Evolutionary conservation across 1,139 yeast genomes (phyloP).

Genomic region (Yamadazyma diddensiae): DNA sequence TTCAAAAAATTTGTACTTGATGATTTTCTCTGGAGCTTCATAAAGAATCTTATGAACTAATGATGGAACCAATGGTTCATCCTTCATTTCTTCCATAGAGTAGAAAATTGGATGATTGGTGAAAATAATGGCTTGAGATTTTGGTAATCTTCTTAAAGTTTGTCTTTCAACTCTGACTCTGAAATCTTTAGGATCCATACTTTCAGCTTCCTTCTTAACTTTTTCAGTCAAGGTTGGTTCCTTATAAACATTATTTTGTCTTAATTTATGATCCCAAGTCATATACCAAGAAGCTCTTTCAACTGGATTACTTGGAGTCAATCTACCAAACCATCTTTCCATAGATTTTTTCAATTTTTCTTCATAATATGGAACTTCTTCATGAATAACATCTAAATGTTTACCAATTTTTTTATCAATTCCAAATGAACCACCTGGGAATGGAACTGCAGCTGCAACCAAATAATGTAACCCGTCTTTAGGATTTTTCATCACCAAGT

Average conservation of each 20-base stretch:
- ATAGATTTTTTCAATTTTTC: conserved; percentile 64
- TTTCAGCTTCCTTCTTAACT: conserved; percentile 28
- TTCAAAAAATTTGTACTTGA: conserved; percentile 61
- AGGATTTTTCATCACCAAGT: conserved; percentile 52
- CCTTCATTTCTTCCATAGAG: conserved; percentile 72
- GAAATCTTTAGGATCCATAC: conserved; percentile 40
- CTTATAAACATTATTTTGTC: conserved; percentile 54
- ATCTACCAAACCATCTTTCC: conserved; percentile 70
- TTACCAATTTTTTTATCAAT: conserved; percentile 57
- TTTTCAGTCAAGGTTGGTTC: conserved; percentile 32
- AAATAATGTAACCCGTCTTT: conserved; percentile 60
- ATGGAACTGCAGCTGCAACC: conserved; percentile 73
- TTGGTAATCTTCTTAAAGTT: conserved; percentile 48
- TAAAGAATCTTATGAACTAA: conserved; percentile 56
- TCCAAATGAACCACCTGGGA: conserved; percentile 75
- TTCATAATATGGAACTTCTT: conserved; percentile 69
- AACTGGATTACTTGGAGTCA: conserved; percentile 59
- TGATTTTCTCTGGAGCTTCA: conserved; percentile 65
- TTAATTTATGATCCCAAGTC: conserved; percentile 66
- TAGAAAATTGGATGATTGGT: conserved; percentile 70
- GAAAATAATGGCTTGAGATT: conserved; percentile 48
- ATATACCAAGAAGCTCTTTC: conserved; percentile 78
- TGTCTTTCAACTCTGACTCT: conserved; percentile 60
- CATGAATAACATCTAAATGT: conserved; percentile 62
- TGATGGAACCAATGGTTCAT: conserved; percentile 72